Evolutionary conservation across 805 yeast genomes (phyloP).

Genomic region (Nakazawaea sp.): DNA sequence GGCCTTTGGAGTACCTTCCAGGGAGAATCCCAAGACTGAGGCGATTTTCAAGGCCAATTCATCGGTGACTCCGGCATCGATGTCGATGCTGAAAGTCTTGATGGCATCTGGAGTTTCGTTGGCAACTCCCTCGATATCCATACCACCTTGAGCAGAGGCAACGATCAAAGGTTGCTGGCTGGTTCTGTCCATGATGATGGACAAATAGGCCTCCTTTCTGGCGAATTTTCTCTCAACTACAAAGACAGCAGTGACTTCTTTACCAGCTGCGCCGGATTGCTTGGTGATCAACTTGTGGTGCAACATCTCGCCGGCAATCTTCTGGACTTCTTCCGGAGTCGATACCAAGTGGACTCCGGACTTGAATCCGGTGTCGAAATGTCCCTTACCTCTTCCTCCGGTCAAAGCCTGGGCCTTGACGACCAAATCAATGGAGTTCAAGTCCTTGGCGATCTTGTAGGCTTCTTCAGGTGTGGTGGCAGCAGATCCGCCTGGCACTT

Average conservation of each 20-base stretch:
- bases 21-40: constrained; percentile 71
- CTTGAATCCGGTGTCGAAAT: constrained; percentile 89
- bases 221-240: constrained; percentile 93
- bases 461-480: constrained; percentile 90
- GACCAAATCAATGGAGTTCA: constrained; percentile 78
- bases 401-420: constrained; percentile 98
- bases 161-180: constrained; percentile 88
- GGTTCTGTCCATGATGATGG: constrained; percentile 91
- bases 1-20: constrained; percentile 74
- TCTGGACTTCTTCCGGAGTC: constrained; percentile 79
- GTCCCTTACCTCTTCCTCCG: constrained; percentile 99
- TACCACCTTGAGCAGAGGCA: constrained; percentile 97
- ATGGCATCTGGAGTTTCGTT: constrained; percentile 85
- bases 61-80: constrained; percentile 75
- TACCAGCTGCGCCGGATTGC: constrained; percentile 97
- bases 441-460: constrained; percentile 66
- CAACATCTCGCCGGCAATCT: constrained; percentile 84
- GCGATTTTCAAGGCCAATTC: constrained; percentile 73
- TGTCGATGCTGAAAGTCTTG: constrained; percentile 76
- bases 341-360: constrained; percentile 93
- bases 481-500: constrained; percentile 87
- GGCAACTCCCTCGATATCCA: constrained; percentile 99
- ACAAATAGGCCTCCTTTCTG: constrained; percentile 90
- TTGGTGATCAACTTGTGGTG: constrained; percentile 92
- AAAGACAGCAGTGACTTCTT: constrained; percentile 93